phyloP scores from a whole-genome alignment of 2,329 filamentous ascomycete genomes.

The Ophiognomonia clavigignenti-juglandacearum region DNA sequence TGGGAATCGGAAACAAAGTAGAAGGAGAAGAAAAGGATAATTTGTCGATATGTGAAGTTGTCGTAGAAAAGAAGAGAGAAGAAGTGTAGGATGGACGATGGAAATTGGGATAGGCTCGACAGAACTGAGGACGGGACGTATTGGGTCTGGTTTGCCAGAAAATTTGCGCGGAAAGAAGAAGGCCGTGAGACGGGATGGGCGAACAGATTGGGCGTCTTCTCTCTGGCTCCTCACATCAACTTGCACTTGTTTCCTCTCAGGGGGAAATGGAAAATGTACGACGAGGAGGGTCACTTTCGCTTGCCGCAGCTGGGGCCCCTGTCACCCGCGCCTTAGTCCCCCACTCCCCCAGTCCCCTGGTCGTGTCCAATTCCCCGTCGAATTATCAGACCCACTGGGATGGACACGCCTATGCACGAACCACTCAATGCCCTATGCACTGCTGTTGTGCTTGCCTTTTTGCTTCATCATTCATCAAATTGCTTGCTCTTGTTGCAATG shows the following conservation, averaged over 20 bases:
- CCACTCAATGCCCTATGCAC: too few relatives aligned
- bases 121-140: not conserved
- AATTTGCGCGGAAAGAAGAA: slow-evolving; percentile 12
- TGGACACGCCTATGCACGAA: too few relatives aligned
- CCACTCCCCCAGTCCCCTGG: too few relatives aligned
- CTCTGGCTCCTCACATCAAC: too few relatives aligned
- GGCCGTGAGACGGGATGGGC: not conserved
- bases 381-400: too few relatives aligned
- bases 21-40: slow-evolving; percentile 10
- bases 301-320: slow-evolving; percentile 2
- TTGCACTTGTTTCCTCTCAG: not conserved
- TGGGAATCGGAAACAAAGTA: slow-evolving; percentile 8
- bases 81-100: too few relatives aligned
- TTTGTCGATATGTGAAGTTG: slow-evolving; percentile 8
- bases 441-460: too few relatives aligned
- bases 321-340: too few relatives aligned
- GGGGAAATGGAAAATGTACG: slow-evolving; percentile 10
- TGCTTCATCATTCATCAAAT: too few relatives aligned
- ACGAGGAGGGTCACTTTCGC: slow-evolving; percentile 13
- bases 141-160: slow-evolving; percentile 4
- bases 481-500: too few relatives aligned
- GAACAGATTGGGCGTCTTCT: not conserved
- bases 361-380: slow-evolving; percentile 7
- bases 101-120: not conserved
- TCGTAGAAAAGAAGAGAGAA: slow-evolving; percentile 9